Conservation (phyloP, 108 stramenopile genomes). For the Fragilariopsis cylindrus region DNA sequence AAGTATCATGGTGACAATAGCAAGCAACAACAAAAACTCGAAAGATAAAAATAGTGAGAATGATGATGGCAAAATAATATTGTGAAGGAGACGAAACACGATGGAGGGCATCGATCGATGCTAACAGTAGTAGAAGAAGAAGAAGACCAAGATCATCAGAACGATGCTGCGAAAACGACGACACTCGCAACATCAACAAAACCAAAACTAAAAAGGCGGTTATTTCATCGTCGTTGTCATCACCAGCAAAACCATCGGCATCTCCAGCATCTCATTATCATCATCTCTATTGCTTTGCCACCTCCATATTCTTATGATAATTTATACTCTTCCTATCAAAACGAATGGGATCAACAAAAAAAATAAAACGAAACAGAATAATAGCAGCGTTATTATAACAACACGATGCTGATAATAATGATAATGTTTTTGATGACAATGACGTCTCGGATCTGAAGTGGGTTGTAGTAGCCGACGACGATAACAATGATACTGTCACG, state of each 20-base stretch:
- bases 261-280: not conserved
- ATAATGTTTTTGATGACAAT: not conserved
- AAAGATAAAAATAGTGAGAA: no score
- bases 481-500: not conserved
- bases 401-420: not conserved
- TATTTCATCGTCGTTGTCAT: no score
- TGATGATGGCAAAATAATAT: no score
- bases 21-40: no score
- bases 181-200: no score
- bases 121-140: no score
- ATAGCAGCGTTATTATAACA: not conserved
- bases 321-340: slow-evolving; percentile 15
- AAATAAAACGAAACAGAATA: not conserved
- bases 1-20: no score
- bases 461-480: not conserved
- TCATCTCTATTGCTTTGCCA: not conserved
- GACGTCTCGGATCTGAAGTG: slow-evolving; percentile 6
- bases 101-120: no score
- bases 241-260: not conserved
- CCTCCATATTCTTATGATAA: slow-evolving; percentile 10
- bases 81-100: no score
- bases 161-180: no score
- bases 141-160: no score
- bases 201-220: no score
- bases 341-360: slow-evolving; percentile 13